These are phyloP conservation scores for Hyaloperonospora arabidopsidis DNA, from an alignment of 352 stramenopile species.

Conservation along the genomic window DNA sequence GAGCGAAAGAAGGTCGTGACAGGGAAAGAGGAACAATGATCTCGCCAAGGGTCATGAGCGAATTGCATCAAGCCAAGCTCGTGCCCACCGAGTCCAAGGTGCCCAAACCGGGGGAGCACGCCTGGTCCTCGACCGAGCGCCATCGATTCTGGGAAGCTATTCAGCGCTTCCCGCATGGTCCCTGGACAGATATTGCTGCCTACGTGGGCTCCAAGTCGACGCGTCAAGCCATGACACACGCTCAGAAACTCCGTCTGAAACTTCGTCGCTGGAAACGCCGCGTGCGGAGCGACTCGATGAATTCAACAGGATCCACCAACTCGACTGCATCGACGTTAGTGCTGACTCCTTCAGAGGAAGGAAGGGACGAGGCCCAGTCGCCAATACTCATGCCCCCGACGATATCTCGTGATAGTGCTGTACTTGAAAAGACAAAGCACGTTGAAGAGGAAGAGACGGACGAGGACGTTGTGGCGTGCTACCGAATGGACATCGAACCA, in stretches of 20 bases:
- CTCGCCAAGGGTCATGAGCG: conserved; percentile 50
- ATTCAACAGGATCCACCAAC: conserved; percentile 15
- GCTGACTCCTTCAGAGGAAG: conserved; percentile 5
- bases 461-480: conserved; percentile 13
- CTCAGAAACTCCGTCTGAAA: conserved; percentile 64
- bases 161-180: conserved; percentile 47
- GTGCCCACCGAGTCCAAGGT: conserved; percentile 54
- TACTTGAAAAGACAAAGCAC: conserved; percentile 24
- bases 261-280: conserved; percentile 49
- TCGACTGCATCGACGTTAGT: conserved; percentile 16
- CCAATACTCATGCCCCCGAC: conserved; percentile 23
- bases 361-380: conserved; percentile 14
- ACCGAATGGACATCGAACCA: conserved; percentile 21
- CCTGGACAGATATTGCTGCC: conserved; percentile 52
- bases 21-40: conserved; percentile 27
- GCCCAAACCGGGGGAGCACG: conserved; percentile 42
- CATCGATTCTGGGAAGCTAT: conserved; percentile 53
- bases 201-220: conserved; percentile 57
- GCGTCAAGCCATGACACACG: conserved; percentile 60
- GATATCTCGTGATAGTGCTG: conserved; percentile 19
- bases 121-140: conserved; percentile 41
- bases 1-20: background rate
- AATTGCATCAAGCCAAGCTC: conserved; percentile 47
- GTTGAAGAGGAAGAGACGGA: conserved; percentile 24
- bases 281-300: conserved; percentile 30